Percentiles rank a stretch among this genome's conserved stretches.
Evolutionary conservation across 1,284 basidiomycete genomes (phyloP).

Genomic region (Apiotrichum siamense): DNA sequence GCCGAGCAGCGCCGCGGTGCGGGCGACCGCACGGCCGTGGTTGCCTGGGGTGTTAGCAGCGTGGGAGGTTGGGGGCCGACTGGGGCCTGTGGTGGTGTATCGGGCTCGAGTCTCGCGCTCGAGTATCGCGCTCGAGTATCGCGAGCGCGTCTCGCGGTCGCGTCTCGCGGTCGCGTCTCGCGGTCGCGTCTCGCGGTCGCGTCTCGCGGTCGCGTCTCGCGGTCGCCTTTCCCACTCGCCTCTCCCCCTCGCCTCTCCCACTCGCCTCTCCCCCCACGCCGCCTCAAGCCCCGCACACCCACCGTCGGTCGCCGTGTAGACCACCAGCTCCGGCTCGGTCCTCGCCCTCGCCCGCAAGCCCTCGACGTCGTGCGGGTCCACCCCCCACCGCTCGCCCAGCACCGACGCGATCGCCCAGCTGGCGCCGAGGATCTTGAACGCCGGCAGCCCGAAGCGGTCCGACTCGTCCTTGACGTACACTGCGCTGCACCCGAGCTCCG

Average conservation of each 20-base stretch:
- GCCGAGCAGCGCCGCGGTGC: slow-evolving; percentile 8
- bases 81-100: too few relatives aligned
- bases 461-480: slow-evolving; percentile 20
- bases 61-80: background rate
- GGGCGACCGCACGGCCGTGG: slow-evolving; percentile 16
- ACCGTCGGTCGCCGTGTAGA: slow-evolving; percentile 17
- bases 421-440: slow-evolving; percentile 19
- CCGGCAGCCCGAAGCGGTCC: slow-evolving; percentile 14
- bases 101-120: too few relatives aligned
- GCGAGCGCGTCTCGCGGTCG: too few relatives aligned
- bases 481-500: slow-evolving; percentile 8
- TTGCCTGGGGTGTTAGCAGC: slow-evolving; percentile 13
- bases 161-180: too few relatives aligned
- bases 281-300: too few relatives aligned
- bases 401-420: slow-evolving; percentile 12
- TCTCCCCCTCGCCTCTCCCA: too few relatives aligned
- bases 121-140: too few relatives aligned
- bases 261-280: too few relatives aligned
- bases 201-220: too few relatives aligned
- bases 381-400: slow-evolving; percentile 10
- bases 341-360: background rate
- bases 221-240: too few relatives aligned
- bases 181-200: too few relatives aligned
- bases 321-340: slow-evolving; percentile 1
- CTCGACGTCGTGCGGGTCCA: slow-evolving; percentile 12